Base-by-base conservation (phyloP, 495 filamentous ascomycete genomes). In the Penicillium chermesinum region DNA sequence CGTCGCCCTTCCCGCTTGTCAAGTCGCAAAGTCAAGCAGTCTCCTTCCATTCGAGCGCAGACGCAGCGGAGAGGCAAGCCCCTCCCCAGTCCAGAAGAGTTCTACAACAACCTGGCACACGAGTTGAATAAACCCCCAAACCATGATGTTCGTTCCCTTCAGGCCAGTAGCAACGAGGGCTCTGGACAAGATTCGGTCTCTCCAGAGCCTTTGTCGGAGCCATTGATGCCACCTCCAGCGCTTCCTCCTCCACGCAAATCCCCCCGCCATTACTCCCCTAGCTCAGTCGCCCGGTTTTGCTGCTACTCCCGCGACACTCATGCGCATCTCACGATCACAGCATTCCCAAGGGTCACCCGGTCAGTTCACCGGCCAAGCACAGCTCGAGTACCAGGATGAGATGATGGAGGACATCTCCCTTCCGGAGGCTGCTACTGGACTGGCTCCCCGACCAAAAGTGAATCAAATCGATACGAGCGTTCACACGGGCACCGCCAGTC, bases 271-370 rank as follows among this genome's bases (percentile, higher is more conserved):
- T 6, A 63, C 64, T 44, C 69, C 69, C 1, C 39, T 61, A 19
- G 33, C 61, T 15, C 59, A 65, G 38, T 53, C 61, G 0, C 62
- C 58, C 18, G 59, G 64, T 25, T 66, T 62, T 33, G 76, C 89
- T 13, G 88, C 86, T 15, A 93, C 89, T 2, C 89, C 89, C 0
- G 87, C 88, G 13, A 89, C 88, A n/a, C 64, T 95, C 49, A 91
- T 95, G 83, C 85, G 81, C 41, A 76, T 84, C 18, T 76, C 79
- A 38, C 67, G 69, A 41, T 64, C 64, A 16, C 68, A 66, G 25
- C 70, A 66, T 44, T 38, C 48, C 2, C 61, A 54, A 27, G 58
- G 51, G 21, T 43, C 51, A 3, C 45, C 58, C 0, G 53, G 51
- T 35, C 62, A 64, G 21, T 62, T 62, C 32, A 64, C 56, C 15